These are phyloP conservation scores for Orbilia javanica DNA, from an alignment of 2,329 filamentous ascomycete species.

Conservation along the genomic window DNA sequence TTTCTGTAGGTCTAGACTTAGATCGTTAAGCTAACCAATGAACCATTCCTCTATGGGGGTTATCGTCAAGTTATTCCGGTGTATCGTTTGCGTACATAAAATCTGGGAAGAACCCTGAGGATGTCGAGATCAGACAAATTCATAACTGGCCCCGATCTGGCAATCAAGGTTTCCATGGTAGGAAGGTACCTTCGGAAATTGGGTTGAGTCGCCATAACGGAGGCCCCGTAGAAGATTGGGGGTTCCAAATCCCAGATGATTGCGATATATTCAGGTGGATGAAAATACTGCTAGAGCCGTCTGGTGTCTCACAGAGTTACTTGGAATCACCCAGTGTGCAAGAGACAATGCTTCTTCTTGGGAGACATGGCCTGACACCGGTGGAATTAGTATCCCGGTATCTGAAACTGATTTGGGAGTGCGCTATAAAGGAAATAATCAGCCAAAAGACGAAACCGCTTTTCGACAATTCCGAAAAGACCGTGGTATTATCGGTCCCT, in stretches of 20 bases:
- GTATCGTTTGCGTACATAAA: not conserved
- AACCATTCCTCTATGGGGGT: too few species aligned
- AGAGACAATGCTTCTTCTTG: not conserved
- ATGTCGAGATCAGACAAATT: not conserved
- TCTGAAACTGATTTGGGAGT: not conserved
- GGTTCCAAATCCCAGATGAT: not conserved
- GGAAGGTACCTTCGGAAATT: not conserved
- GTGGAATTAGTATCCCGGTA: not conserved
- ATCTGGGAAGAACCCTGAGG: not conserved
- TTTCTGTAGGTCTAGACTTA: too few species aligned
- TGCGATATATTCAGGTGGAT: not conserved
- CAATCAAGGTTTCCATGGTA: not conserved
- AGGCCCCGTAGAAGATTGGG: not conserved
- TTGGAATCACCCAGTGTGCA: not conserved
- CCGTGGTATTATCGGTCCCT: not conserved
- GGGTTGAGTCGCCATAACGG: too few species aligned
- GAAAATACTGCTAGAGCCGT: not conserved
- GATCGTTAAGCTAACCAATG: too few species aligned
- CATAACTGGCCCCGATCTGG: not conserved
- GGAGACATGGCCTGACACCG: not conserved
- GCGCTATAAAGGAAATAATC: not conserved
- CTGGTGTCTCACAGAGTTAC: not conserved
- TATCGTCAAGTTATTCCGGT: not conserved
- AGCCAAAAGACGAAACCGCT: too few species aligned
- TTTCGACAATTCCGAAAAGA: not conserved